phyloP scores from a whole-genome alignment of 1,284 basidiomycete genomes.

The Leccinum subatratum region DNA sequence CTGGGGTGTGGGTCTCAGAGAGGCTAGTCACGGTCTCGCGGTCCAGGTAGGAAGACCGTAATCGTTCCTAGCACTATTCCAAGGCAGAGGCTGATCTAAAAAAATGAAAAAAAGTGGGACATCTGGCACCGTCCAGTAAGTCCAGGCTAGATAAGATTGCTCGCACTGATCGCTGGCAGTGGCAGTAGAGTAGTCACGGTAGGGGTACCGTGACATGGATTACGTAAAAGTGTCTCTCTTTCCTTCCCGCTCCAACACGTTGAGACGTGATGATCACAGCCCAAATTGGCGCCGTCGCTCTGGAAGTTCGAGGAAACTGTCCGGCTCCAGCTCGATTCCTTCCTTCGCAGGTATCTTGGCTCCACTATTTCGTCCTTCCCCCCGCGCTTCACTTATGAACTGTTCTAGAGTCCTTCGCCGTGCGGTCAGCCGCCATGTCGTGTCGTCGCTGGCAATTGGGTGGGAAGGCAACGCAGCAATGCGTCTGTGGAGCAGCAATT shows the following conservation, averaged over 20 bases:
- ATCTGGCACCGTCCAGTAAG: not conserved
- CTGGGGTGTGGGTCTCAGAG: not conserved
- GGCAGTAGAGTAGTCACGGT: not conserved
- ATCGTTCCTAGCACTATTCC: not conserved
- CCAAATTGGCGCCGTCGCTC: not conserved
- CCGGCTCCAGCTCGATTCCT: not conserved
- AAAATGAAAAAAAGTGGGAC: not conserved
- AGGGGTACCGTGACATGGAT: not conserved
- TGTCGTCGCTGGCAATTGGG: slow-evolving; percentile 1
- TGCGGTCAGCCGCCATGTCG: not conserved
- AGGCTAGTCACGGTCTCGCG: not conserved
- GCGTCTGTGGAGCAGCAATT: slow-evolving; percentile 8
- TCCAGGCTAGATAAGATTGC: not conserved
- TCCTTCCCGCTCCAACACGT: not conserved
- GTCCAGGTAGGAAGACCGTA: too few species aligned
- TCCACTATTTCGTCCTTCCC: not conserved
- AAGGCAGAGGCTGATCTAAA: not conserved
- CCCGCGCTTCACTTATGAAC: not conserved
- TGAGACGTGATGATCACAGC: not conserved
- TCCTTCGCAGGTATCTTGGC: not conserved
- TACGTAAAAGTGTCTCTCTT: not conserved
- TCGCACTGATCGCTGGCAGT: not conserved
- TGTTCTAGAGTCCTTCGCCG: not conserved
- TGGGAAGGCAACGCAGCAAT: not conserved
- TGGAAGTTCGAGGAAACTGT: not conserved